Evolutionary conservation across 352 stramenopile species (phyloP).

Genomic region (Pythium grandisporangium): DNA sequence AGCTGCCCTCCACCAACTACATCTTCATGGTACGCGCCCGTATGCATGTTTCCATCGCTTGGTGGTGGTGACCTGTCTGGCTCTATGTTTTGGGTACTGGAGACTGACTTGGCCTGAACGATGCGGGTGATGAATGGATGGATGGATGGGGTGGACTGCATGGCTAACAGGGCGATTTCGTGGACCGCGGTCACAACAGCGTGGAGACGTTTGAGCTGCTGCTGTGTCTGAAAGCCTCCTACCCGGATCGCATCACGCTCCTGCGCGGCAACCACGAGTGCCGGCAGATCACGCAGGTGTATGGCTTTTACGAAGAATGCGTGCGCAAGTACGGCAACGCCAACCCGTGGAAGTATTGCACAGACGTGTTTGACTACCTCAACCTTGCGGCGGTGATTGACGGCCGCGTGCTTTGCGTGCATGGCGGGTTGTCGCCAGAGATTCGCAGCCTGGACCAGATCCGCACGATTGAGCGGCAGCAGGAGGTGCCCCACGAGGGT

Average conservation of each 20-base stretch:
- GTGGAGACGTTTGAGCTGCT: slow-evolving; percentile 87
- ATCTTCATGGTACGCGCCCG: slow-evolving; percentile 81
- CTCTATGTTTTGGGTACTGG: no score
- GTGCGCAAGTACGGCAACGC: slow-evolving; percentile 96
- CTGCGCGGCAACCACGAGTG: slow-evolving; percentile 87
- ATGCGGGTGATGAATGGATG: neutral
- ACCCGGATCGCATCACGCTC: slow-evolving; percentile 84
- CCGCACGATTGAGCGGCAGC: slow-evolving; percentile 93
- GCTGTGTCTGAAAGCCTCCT: slow-evolving; percentile 81
- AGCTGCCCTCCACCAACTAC: slow-evolving; percentile 85
- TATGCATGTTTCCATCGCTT: no score
- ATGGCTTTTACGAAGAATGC: slow-evolving; percentile 97
- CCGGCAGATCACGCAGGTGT: slow-evolving; percentile 96
- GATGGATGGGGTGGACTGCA: neutral
- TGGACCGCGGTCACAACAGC: slow-evolving; percentile 86
- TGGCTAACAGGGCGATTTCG: slow-evolving; percentile 83
- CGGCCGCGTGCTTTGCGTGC: slow-evolving; percentile 86
- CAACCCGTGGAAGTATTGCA: slow-evolving; percentile 95
- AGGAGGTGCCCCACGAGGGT: slow-evolving; percentile 94
- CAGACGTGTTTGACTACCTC: slow-evolving; percentile 96
- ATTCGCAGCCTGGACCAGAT: slow-evolving; percentile 94
- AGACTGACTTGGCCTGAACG: no score
- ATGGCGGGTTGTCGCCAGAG: slow-evolving; percentile 93
- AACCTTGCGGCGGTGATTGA: slow-evolving; percentile 93
- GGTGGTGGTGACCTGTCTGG: no score